Conservation (phyloP, 257 asterid genomes). For the Echites panduratus region DNA sequence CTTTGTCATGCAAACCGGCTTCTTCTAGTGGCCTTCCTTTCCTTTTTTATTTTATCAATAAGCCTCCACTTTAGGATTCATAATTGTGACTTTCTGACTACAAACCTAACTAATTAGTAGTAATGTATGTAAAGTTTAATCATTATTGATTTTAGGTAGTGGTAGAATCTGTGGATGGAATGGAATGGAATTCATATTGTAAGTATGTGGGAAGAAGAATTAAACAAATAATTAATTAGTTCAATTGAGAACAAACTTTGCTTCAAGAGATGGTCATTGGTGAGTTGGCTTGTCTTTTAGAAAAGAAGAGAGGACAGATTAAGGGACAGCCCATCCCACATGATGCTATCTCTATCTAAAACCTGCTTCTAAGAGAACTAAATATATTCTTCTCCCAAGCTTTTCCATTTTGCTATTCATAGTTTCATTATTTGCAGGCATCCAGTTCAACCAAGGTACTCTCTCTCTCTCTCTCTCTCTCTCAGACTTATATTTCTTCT, state of each 20-base stretch:
- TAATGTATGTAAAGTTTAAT: not conserved
- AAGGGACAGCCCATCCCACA: conserved; percentile 56
- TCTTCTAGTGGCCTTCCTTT: not conserved
- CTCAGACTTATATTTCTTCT: not conserved
- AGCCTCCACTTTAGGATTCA: not conserved
- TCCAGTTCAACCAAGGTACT: conserved; percentile 11
- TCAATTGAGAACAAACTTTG: conserved; percentile 23
- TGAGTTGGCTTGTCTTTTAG: conserved; percentile 43
- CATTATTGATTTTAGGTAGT: conserved; percentile 1
- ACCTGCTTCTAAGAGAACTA: conserved; percentile 11
- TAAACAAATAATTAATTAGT: not conserved
- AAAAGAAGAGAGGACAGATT: conserved; percentile 24
- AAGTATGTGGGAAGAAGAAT: not conserved
- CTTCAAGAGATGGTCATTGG: conserved; percentile 43
- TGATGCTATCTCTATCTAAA: conserved; percentile 25
- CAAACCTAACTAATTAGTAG: not conserved
- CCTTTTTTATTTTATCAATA: not conserved
- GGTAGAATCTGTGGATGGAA: not conserved
- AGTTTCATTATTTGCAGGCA: not conserved
- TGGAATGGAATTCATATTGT: no score
- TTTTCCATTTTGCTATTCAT: not conserved
- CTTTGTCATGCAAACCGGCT: not conserved
- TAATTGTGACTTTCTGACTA: not conserved
- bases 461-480: not conserved
- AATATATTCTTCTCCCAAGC: not conserved